These are phyloP conservation scores for Rhizoctonia solani DNA, from an alignment of 1,284 basidiomycete species.

Conservation along the genomic window DNA sequence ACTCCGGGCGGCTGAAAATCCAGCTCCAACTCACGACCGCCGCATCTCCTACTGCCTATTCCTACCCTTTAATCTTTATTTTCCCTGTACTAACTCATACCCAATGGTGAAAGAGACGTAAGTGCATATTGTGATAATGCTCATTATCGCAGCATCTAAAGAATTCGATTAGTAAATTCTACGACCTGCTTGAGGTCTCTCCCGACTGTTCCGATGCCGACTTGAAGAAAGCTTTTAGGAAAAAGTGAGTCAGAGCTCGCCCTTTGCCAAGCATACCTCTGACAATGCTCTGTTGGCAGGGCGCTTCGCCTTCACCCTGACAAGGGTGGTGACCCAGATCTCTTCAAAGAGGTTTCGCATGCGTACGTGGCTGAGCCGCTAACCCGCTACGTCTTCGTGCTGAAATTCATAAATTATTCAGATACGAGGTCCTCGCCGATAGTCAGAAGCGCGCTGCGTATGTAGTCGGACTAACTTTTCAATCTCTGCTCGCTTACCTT, in stretches of 20 bases:
- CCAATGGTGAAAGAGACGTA: conserved; percentile 51
- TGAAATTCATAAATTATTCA: conserved; percentile 44
- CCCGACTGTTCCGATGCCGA: conserved; percentile 77
- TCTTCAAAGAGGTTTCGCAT: conserved; percentile 97
- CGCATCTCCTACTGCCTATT: neutral
- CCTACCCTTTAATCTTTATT: neutral
- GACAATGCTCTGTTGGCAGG: conserved; percentile 50
- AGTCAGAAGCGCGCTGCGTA: conserved; percentile 73
- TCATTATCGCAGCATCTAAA: neutral
- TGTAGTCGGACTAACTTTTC: conserved; percentile 27
- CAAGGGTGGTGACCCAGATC: conserved; percentile 95
- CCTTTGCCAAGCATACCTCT: neutral
- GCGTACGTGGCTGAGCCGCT: conserved; percentile 61
- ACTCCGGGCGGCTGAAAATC: conserved; percentile 4
- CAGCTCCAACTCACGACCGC: conserved; percentile 3
- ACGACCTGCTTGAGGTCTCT: conserved; percentile 83
- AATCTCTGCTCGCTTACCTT: conserved; percentile 1
- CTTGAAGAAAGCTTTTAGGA: conserved; percentile 93
- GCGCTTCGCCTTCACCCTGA: conserved; percentile 92
- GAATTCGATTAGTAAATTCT: conserved; percentile 69
- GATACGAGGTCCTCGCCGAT: conserved; percentile 95
- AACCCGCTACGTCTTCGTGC: neutral
- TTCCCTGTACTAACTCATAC: conserved; percentile 14
- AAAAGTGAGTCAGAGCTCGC: conserved; percentile 62
- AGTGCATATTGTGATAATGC: conserved; percentile 39